Evolutionary conservation across 148 eudicot genomes (phyloP).

Genomic region (Rhododendron griersonianum): DNA sequence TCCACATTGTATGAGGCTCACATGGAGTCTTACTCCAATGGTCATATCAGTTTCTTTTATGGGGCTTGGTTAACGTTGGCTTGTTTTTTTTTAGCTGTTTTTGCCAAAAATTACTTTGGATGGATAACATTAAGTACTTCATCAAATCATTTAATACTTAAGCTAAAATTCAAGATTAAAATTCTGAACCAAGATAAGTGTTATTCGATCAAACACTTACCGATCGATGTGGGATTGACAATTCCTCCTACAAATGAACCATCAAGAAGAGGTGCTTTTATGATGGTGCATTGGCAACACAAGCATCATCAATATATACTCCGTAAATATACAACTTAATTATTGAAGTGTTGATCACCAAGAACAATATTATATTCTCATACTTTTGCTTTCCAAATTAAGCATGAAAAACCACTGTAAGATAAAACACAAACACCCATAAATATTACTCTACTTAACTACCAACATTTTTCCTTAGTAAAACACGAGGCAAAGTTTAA

Average conservation of each 20-base stretch:
- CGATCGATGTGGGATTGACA: background rate
- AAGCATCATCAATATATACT: background rate
- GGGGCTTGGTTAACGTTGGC: background rate
- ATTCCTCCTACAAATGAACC: background rate
- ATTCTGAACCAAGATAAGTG: background rate
- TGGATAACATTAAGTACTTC: background rate
- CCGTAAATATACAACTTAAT: conserved; percentile 2
- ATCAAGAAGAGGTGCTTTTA: background rate
- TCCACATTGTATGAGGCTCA: background rate
- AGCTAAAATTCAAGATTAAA: background rate
- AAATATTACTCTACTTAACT: background rate
- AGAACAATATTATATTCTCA: background rate
- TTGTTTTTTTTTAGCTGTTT: background rate
- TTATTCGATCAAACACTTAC: background rate
- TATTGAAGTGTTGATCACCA: conserved; percentile 8
- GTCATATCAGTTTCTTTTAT: background rate
- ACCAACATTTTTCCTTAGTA: background rate
- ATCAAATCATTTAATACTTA: background rate
- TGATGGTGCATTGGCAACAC: background rate
- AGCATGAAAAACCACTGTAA: background rate
- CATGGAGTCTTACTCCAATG: background rate
- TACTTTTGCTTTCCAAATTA: conserved; percentile 7
- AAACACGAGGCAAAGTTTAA: conserved; percentile 1
- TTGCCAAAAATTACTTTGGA: background rate
- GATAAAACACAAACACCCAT: conserved; percentile 7